Evolutionary conservation across 2,329 filamentous ascomycete genomes (phyloP).

Genomic region (Aureobasidium sp.): DNA sequence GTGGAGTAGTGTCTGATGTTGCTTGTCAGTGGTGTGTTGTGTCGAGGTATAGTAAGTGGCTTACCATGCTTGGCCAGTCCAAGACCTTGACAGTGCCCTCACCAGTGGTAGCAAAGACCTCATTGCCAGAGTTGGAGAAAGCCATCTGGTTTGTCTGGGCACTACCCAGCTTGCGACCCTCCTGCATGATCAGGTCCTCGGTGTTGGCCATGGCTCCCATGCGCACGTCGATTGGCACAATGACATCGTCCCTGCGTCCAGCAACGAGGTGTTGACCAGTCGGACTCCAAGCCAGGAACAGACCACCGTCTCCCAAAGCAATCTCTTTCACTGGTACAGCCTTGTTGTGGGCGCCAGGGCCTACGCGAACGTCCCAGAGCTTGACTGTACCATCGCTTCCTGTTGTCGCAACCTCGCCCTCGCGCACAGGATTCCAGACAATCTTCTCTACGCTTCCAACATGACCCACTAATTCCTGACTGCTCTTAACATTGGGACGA

Average conservation of each 20-base stretch:
- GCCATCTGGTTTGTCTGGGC: conserved; percentile 61
- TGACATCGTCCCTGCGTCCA: conserved; percentile 56
- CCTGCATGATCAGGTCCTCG: conserved; percentile 12
- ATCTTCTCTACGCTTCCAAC: conserved; percentile 61
- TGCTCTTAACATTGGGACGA: conserved; percentile 62
- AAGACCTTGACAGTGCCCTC: conserved; percentile 65
- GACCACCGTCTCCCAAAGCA: conserved; percentile 33
- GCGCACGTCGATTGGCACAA: conserved; percentile 25
- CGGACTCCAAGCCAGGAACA: conserved; percentile 59
- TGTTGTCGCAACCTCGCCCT: conserved; percentile 67
- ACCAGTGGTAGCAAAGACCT: conserved; percentile 61
- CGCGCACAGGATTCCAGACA: conserved; percentile 67
- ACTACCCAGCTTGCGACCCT: conserved; percentile 12
- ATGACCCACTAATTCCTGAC: conserved; percentile 53
- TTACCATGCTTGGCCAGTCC: conserved; percentile 51
- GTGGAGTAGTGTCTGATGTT: conserved; percentile 37
- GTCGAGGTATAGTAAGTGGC: conserved; percentile 17
- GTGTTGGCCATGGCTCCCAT: conserved; percentile 13
- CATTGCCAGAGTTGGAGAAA: conserved; percentile 65
- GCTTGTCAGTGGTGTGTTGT: not conserved
- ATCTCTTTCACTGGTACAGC: conserved; percentile 50
- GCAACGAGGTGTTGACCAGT: conserved; percentile 62
- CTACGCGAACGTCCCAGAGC: conserved; percentile 66
- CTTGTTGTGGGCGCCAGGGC: conserved; percentile 38
- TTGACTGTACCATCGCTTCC: conserved; percentile 66